Evolutionary conservation across 169 alveolate species (phyloP).

Genomic region (Plasmodium billcollinsi): DNA sequence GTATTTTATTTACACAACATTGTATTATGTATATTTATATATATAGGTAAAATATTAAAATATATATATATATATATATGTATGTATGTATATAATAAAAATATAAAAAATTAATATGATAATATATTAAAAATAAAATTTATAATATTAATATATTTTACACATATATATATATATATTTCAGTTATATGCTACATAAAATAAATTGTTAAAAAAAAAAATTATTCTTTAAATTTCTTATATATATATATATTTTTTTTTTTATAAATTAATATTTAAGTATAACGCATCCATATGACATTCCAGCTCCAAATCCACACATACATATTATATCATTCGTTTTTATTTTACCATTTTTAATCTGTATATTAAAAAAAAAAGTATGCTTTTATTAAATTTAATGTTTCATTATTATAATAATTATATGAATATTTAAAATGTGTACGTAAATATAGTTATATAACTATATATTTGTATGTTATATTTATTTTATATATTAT

Average conservation of each 20-base stretch:
- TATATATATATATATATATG: no score
- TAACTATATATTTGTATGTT: neutral
- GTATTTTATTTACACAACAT: no score
- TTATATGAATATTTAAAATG: neutral
- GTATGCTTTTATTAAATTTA: neutral
- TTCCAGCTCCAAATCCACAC: constrained; percentile 87
- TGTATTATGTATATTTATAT: no score
- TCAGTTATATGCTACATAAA: no score
- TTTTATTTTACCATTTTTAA: constrained; percentile 77
- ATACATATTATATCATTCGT: constrained; percentile 79
- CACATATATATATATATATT: no score
- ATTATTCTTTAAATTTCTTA: no score
- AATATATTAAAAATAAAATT: no score
- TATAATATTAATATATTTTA: no score
- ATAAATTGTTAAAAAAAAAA: no score
- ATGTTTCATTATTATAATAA: neutral
- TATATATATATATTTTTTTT: neutral
- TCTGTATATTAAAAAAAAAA: constrained; percentile 47
- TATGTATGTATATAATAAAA: no score
- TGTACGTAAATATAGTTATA: neutral
- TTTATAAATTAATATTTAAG: constrained; percentile 74
- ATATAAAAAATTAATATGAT: no score
- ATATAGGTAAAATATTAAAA: no score
- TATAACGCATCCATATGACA: constrained; percentile 82
- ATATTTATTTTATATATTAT: neutral